A percentile compares a stretch with the other conserved stretches of the same genome.
Evolutionary conservation across 495 filamentous ascomycete genomes (phyloP).

Genomic region (Podospora sp.): DNA sequence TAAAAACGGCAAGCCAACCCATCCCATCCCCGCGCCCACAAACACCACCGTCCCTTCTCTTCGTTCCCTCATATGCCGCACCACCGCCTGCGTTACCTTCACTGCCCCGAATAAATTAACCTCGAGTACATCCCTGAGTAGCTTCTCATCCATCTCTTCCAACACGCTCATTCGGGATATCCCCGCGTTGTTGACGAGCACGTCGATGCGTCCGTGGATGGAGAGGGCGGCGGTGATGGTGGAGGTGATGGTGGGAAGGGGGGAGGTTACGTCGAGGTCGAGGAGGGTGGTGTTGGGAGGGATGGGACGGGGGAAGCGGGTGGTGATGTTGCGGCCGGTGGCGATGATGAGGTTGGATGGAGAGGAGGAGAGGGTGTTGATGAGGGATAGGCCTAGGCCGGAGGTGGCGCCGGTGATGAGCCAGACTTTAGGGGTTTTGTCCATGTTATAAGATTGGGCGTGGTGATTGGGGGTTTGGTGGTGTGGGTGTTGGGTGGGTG

Average conservation of each 20-base stretch:
- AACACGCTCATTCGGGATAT: slow-evolving; percentile 46
- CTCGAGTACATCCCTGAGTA: slow-evolving; percentile 35
- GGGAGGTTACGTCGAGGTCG: slow-evolving; percentile 51
- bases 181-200: slow-evolving; percentile 61
- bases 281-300: slow-evolving; percentile 42
- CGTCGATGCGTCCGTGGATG: slow-evolving; percentile 50
- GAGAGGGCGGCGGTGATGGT: slow-evolving; percentile 38
- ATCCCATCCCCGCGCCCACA: slow-evolving; percentile 29
- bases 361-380: slow-evolving; percentile 43
- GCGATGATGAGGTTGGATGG: slow-evolving; percentile 55
- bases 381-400: slow-evolving; percentile 47
- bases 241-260: slow-evolving; percentile 40
- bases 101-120: slow-evolving; percentile 56
- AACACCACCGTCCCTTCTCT: slow-evolving; percentile 48
- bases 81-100: slow-evolving; percentile 45
- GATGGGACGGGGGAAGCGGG: slow-evolving; percentile 45
- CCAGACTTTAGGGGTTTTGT: slow-evolving; percentile 9
- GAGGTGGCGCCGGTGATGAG: slow-evolving; percentile 52
- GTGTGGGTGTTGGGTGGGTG: too few relatives aligned
- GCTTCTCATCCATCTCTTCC: slow-evolving; percentile 35
- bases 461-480: neutral
- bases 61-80: slow-evolving; percentile 49
- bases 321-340: slow-evolving; percentile 48
- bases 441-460: too few relatives aligned
- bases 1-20: slow-evolving; percentile 21